Evolutionary conservation across 2,329 filamentous ascomycete genomes (phyloP), one percentile per base, ranked within the genome.

Genomic region (Didymella glomerata): DNA sequence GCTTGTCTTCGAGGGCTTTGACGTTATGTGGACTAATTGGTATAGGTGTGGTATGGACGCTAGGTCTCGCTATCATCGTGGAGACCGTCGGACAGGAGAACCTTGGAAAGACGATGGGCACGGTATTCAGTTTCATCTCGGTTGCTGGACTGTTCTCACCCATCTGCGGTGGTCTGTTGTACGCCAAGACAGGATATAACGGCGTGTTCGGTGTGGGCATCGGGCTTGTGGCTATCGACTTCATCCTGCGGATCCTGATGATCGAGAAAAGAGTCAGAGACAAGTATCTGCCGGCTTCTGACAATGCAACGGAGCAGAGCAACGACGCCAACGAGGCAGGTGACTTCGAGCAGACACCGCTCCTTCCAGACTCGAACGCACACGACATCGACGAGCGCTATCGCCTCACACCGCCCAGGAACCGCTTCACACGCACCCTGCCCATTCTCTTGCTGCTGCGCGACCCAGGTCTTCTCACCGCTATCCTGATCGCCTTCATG

Each of bases 101-200:
- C 46, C 70, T 89, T 36, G 87, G 86, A 2, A 87, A 86, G 69
- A 84, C 84, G 1, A 84, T 89, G 67, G 87, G 87, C 14, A 82
- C 83, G 45, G 84, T 87, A 8, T 87, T 86, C 70, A 84, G 83
- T 59, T 83, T 88, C 61, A 83, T 87, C 50, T 84, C 83, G 0
- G 78, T 86, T 0, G 86, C 86, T 0, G 81, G 83, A 41, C 74
- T 89, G 5, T 75, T 84, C 16, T 82, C 85, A 0, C 87, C 87
- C 0, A 78, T 86, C 0, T 72, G 88, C 0, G 87, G 87, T 3
- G 88, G 88, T 0, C 67, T 87, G 0, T 71, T 89, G 1, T 89
- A 89, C 68, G 79, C 84, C 27, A 84, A 84, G 65, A 80, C 82
- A 0, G 87, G 87, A 2, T 85, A 85, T 66, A 69, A 74, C 13